A percentile compares a stretch with the other conserved stretches of the same genome.
Evolutionary conservation across 208 protist genomes (phyloP).

Genomic region (Leptomonas seymouri): DNA sequence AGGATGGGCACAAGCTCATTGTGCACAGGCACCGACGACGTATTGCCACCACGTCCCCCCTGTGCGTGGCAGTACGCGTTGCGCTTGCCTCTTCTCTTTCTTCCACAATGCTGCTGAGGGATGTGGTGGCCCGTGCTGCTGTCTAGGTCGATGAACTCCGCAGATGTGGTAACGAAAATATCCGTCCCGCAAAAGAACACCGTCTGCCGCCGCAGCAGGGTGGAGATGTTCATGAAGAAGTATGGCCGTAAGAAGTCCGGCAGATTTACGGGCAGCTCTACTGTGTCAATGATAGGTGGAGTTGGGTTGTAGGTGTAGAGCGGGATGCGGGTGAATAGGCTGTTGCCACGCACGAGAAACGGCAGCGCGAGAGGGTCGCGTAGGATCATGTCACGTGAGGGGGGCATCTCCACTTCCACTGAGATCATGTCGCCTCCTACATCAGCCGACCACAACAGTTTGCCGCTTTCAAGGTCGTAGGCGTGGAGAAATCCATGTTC

Average conservation of each 20-base stretch:
- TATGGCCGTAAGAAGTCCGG: conserved; percentile 30
- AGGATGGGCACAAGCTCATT: conserved; percentile 36
- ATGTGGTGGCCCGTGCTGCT: conserved; percentile 38
- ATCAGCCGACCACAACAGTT: conserved; percentile 39
- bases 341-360: conserved; percentile 65
- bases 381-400: conserved; percentile 24
- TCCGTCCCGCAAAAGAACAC: conserved; percentile 50
- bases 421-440: conserved; percentile 36
- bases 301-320: conserved; percentile 13
- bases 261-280: conserved; percentile 11
- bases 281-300: background rate
- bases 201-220: conserved; percentile 59
- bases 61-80: background rate
- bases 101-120: background rate
- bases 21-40: background rate
- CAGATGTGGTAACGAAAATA: conserved; percentile 69
- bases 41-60: background rate
- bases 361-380: conserved; percentile 68
- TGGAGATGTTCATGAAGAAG: conserved; percentile 80
- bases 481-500: conserved; percentile 52
- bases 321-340: conserved; percentile 57
- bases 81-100: background rate
- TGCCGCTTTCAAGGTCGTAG: conserved; percentile 39
- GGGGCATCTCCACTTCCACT: conserved; percentile 29
- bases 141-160: conserved; percentile 57